phyloP scores from a whole-genome alignment of 2,329 filamentous ascomycete species.

The Penicillium sp. region DNA sequence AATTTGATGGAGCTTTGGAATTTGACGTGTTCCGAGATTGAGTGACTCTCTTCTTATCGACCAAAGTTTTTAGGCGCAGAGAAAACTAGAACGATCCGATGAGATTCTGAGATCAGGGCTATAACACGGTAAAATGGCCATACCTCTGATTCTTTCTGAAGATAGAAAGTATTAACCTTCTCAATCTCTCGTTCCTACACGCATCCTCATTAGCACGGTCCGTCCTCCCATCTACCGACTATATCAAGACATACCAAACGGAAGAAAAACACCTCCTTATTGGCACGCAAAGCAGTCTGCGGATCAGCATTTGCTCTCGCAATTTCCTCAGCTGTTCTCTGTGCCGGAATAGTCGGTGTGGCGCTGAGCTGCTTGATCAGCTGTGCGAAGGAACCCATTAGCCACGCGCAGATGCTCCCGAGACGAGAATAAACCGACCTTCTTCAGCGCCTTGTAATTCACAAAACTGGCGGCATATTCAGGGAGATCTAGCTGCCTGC shows the following conservation, averaged over 20 bases:
- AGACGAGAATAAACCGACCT: constrained; percentile 55
- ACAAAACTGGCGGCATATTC: constrained; percentile 99
- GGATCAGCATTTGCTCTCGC: constrained; percentile 59
- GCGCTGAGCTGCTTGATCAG: constrained; percentile 97
- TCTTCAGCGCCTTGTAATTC: constrained; percentile 98
- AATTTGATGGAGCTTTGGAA: constrained; percentile 86
- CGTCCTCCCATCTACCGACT: background rate
- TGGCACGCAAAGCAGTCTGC: constrained; percentile 87
- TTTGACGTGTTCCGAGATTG: constrained; percentile 72
- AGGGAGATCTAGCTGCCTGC: constrained; percentile 95
- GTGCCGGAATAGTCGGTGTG: constrained; percentile 76
- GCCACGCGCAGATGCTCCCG: constrained; percentile 4
- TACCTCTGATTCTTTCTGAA: constrained; percentile 97
- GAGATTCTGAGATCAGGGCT: background rate
- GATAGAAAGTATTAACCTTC: constrained; percentile 96
- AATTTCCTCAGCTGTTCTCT: constrained; percentile 53
- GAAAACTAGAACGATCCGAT: constrained; percentile 63
- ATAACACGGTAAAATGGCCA: constrained; percentile 28
- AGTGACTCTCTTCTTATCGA: constrained; percentile 91
- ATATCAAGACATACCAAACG: constrained; percentile 63
- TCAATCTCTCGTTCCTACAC: constrained; percentile 93
- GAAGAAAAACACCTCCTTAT: constrained; percentile 98
- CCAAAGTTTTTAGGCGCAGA: constrained; percentile 81
- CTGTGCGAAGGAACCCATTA: constrained; percentile 51
- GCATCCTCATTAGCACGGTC: background rate